Base-by-base conservation (phyloP, 2,329 filamentous ascomycete species). In the Fusarium liriodendri region DNA sequence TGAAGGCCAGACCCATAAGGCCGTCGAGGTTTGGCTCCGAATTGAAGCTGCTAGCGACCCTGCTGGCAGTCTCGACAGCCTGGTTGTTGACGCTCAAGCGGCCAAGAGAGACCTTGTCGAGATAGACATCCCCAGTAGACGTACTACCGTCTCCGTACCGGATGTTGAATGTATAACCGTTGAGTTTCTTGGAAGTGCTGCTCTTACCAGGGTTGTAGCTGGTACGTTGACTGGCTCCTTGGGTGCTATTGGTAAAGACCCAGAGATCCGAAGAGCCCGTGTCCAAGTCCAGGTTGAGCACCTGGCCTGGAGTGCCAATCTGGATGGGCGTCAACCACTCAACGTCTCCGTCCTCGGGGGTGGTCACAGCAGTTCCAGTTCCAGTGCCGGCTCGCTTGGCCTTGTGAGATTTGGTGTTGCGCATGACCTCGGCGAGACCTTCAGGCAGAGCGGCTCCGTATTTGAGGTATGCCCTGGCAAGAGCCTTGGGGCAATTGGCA, bases 201-300 rank as follows among this genome's bases (percentile, higher is more conserved):
- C 84, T 86, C 58, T 81, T 79, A 27, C 67, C 70, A 2, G 85
- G 83, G 55, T 83, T 76, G 67, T 84, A 87, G n/a, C 83, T 61
- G 6, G 79, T 76, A 55, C 87, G 85, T 0, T 83, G 84, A 18
- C 79, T 79, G 13, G 83, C 77, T 32, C 84, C 78, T 58, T 81
- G 79, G 38, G 84, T 85, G 58, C 84, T 83, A 29, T 85, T 82
- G 64, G 83, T 85, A 73, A 87, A 87, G 1, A 87, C 86, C 86
- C 86, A 86, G 27, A 87, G 79, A 65, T 87, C 85, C 13, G 84
- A 83, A 3, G 84, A 86, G 1, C 85, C 85, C 1, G 85, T 87
- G 66, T 87, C 85, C 55, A 87, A 84, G 72, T 85, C 82, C 58
- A 87, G 75, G 38, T 83, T 81, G 57, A 87, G 77, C 1, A 81